Percentiles rank a stretch among this genome's conserved stretches.
These are phyloP conservation scores for Saturnispora halmiae DNA, from an alignment of 805 yeast genomes.

Conservation along the genomic window DNA sequence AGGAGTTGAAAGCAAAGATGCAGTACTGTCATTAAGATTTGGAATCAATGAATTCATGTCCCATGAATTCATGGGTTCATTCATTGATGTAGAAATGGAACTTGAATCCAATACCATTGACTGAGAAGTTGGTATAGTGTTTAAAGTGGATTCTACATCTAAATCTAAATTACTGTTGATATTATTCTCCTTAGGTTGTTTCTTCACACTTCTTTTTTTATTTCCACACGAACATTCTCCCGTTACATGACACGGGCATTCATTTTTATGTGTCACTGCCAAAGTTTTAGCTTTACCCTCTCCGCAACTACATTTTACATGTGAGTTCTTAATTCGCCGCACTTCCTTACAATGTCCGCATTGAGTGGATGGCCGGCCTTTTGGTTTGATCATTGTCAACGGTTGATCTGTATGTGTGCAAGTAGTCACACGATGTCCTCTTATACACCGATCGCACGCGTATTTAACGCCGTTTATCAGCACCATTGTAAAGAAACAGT, in stretches of 20 bases:
- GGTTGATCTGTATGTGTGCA: conserved; percentile 91
- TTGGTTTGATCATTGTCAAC: conserved; percentile 86
- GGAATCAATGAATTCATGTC: not conserved
- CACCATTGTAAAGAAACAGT: conserved; percentile 63
- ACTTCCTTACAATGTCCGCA: conserved; percentile 79
- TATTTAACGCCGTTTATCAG: conserved; percentile 86
- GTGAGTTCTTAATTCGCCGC: conserved; percentile 57
- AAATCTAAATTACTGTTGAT: not conserved
- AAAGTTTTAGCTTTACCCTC: conserved; percentile 36
- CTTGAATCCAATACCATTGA: not conserved
- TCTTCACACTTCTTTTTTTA: conserved; percentile 19
- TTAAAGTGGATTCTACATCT: not conserved
- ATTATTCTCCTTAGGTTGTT: conserved; percentile 1
- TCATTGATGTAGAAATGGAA: not conserved
- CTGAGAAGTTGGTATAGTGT: not conserved
- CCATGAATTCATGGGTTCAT: not conserved
- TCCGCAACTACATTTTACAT: conserved; percentile 64
- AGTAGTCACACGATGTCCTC: conserved; percentile 93
- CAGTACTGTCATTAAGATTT: conserved; percentile 18
- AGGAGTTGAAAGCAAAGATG: conserved; percentile 17
- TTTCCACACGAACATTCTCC: conserved; percentile 28
- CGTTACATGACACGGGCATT: conserved; percentile 27
- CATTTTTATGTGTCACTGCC: too few relatives aligned
- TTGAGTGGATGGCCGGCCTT: conserved; percentile 92
- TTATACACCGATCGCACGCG: conserved; percentile 91